Base-by-base conservation (phyloP, 2,329 filamentous ascomycete species). In the Macrophomina phaseolina region DNA sequence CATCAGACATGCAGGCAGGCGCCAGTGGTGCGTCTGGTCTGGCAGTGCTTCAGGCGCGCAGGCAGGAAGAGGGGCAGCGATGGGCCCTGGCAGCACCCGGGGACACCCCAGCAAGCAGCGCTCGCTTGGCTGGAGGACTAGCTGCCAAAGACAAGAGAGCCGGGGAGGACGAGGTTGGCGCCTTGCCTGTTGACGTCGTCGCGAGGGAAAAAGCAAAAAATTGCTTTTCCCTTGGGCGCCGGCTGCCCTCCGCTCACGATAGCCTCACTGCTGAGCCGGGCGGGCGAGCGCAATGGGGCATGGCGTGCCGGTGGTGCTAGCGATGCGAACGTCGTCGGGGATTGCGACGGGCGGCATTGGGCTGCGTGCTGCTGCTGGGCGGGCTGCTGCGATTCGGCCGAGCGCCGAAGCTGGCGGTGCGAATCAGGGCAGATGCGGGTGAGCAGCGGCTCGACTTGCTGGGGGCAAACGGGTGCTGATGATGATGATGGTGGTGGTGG, bases 141-240 rank as follows among this genome's bases (percentile, higher is more conserved):
- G 40, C 53, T 60, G 55, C 23, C 36, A 45, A 42, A 9, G 55
- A 46, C 55, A 34, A 46, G 40, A 4, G 55, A 16, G 46, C 56
- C 56, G n/a, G 58, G 58, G 58, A 32, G 16, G 8, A 49, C 23
- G 58, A 8, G 9, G 58, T 38, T 38, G 58, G 2, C 58, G 58
- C 58, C 58, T 61, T 11, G 28, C 16, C n/a, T 18, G 40, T 46
- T 60, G 56, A 60, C 58, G 32, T 61, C 58, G 58, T 49, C 23
- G 30, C 38, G 34, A 40, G 23, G 38, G 38, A n/a, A 36, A 61
- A 61, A 48, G 4, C 6, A 11, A 23, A 61, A 49, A 23, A 49
- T 49, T 48, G 58, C 45, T 36, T 18, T 48, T 60, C 30, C 30
- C 30, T 55, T 32, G 30, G 8, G 51, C 51, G 28, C 49, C 5